A percentile compares a stretch with the other conserved stretches of the same genome.
Conservation (phyloP, 2,329 filamentous ascomycete species). For the Aspergillus pseudotamarii region DNA sequence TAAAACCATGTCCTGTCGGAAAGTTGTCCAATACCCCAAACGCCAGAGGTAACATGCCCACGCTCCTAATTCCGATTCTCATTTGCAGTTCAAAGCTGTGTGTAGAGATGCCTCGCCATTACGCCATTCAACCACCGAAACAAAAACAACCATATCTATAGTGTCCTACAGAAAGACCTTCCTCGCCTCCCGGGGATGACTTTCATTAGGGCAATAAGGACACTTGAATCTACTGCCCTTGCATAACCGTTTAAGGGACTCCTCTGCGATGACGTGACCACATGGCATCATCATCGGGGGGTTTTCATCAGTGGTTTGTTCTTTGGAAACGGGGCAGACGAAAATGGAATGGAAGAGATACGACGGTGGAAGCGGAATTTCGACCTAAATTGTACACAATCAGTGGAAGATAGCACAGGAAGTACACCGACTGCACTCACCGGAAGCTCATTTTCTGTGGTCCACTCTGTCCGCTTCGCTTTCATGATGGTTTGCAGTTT, state of each 20-base stretch:
- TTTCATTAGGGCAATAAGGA: slow-evolving; percentile 90
- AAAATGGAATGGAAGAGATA: slow-evolving; percentile 93
- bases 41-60: slow-evolving; percentile 2
- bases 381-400: slow-evolving; percentile 49
- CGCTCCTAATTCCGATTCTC: neutral
- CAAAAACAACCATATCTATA: neutral
- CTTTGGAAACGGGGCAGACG: slow-evolving; percentile 95
- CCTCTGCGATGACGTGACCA: slow-evolving; percentile 87
- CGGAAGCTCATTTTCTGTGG: slow-evolving; percentile 83
- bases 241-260: slow-evolving; percentile 76
- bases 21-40: slow-evolving; percentile 4
- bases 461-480: slow-evolving; percentile 92
- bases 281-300: slow-evolving; percentile 97
- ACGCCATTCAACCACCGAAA: slow-evolving; percentile 5
- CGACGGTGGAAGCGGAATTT: slow-evolving; percentile 65
- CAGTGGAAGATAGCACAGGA: slow-evolving; percentile 27
- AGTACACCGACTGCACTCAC: slow-evolving; percentile 55
- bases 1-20: neutral
- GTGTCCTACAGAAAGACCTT: slow-evolving; percentile 65
- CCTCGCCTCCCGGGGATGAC: slow-evolving; percentile 72
- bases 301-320: slow-evolving; percentile 89
- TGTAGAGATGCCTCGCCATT: slow-evolving; percentile 13
- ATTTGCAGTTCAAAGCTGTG: slow-evolving; percentile 1
- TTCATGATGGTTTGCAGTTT: slow-evolving; percentile 88
- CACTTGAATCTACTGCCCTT: slow-evolving; percentile 88